These are phyloP conservation scores for Meyerozyma sp. DNA, from an alignment of 1,139 yeast species.

Conservation along the genomic window DNA sequence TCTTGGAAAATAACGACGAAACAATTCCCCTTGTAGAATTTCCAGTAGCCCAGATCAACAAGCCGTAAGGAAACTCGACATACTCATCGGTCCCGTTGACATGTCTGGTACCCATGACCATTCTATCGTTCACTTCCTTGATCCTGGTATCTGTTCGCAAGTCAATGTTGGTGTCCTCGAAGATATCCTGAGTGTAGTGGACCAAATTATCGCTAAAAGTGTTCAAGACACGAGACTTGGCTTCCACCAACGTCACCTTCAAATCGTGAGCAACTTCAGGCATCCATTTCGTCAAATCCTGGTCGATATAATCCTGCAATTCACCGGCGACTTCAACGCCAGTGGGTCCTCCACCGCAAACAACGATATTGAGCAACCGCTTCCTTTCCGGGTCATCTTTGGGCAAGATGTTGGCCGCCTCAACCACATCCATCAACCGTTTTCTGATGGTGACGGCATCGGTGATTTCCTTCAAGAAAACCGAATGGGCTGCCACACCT, in stretches of 20 bases:
- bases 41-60: conserved; percentile 97
- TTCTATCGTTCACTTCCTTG: conserved; percentile 68
- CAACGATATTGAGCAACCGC: conserved; percentile 75
- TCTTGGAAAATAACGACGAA: conserved; percentile 57
- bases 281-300: conserved; percentile 83
- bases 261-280: conserved; percentile 81
- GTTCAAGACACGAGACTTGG: conserved; percentile 83
- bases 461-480: conserved; percentile 80
- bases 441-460: conserved; percentile 76
- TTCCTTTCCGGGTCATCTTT: conserved; percentile 72
- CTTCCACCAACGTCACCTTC: conserved; percentile 82
- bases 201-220: conserved; percentile 82
- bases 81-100: conserved; percentile 45
- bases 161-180: conserved; percentile 73
- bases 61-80: conserved; percentile 78
- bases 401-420: conserved; percentile 75
- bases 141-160: conserved; percentile 83
- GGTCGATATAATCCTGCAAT: conserved; percentile 88
- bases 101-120: conserved; percentile 68
- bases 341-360: conserved; percentile 96
- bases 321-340: conserved; percentile 98
- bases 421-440: conserved; percentile 74
- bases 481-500: conserved; percentile 84
- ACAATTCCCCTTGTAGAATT: conserved; percentile 83
- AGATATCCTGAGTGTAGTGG: conserved; percentile 77